Conservation (phyloP, 768 basidiomycete genomes). For the Cyathus striatus region DNA sequence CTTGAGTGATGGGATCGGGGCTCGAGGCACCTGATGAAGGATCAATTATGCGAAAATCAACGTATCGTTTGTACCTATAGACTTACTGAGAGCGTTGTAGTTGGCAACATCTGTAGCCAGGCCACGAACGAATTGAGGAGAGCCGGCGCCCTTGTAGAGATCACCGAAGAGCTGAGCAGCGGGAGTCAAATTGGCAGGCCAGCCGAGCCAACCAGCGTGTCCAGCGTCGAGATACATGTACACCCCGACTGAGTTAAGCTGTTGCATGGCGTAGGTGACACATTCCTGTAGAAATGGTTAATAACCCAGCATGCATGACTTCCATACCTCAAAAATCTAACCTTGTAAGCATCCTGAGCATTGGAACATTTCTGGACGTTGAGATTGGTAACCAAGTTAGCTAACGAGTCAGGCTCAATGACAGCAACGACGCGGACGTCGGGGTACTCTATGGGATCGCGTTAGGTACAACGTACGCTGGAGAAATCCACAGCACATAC, state of each 20-base stretch:
- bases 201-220: conserved; percentile 63
- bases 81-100: conserved; percentile 34
- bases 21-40: conserved; percentile 32
- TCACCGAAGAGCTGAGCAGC: conserved; percentile 50
- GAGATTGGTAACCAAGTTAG: conserved; percentile 65
- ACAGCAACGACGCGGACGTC: conserved; percentile 59
- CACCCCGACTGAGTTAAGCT: conserved; percentile 49
- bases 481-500: conserved; percentile 19
- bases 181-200: conserved; percentile 57
- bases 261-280: conserved; percentile 51
- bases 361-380: conserved; percentile 49
- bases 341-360: conserved; percentile 48
- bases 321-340: conserved; percentile 4
- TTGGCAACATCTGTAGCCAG: conserved; percentile 55
- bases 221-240: conserved; percentile 61
- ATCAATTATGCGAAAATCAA: conserved; percentile 10
- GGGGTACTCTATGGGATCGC: conserved; percentile 35
- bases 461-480: not conserved
- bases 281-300: conserved; percentile 22
- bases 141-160: conserved; percentile 45
- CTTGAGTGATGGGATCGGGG: conserved; percentile 58
- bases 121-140: conserved; percentile 52
- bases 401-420: conserved; percentile 63
- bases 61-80: not conserved
- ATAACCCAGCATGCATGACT: not conserved